A percentile compares a stretch with the other conserved stretches of the same genome.
These are phyloP conservation scores for Tulasnella sp. DNA, from an alignment of 768 basidiomycete genomes.

Conservation along the genomic window DNA sequence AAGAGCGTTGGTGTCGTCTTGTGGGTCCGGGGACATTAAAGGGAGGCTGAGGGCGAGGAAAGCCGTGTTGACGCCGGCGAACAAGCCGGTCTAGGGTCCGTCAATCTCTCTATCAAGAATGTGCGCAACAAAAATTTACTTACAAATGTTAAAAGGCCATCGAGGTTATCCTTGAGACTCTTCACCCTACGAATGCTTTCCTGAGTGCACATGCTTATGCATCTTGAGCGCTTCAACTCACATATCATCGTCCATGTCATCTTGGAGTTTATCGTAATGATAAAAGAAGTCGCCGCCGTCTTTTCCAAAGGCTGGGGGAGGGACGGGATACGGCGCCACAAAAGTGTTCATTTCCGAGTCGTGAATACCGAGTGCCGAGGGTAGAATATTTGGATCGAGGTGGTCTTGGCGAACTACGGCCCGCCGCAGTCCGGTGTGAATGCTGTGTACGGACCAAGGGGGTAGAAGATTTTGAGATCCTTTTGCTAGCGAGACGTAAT, in stretches of 20 bases:
- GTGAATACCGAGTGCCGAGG: neutral
- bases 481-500: neutral
- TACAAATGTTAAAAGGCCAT: neutral
- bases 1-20: constrained; percentile 7
- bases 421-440: neutral
- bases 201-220: neutral
- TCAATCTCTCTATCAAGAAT: neutral
- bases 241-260: neutral
- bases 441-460: neutral
- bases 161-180: neutral
- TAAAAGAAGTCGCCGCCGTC: neutral
- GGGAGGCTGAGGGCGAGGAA: constrained; percentile 2
- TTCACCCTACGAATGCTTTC: neutral
- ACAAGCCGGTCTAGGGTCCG: neutral
- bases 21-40: neutral
- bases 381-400: neutral
- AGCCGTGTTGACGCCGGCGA: constrained; percentile 7
- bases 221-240: neutral
- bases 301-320: neutral
- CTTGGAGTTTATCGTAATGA: neutral
- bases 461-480: neutral
- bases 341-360: neutral
- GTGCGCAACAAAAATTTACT: neutral
- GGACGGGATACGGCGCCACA: neutral
- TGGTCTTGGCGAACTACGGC: neutral